Evolutionary conservation across 1,284 basidiomycete genomes (phyloP), one percentile per base, ranked within the genome.

Genomic region (Cryptococcus deneoformans): DNA sequence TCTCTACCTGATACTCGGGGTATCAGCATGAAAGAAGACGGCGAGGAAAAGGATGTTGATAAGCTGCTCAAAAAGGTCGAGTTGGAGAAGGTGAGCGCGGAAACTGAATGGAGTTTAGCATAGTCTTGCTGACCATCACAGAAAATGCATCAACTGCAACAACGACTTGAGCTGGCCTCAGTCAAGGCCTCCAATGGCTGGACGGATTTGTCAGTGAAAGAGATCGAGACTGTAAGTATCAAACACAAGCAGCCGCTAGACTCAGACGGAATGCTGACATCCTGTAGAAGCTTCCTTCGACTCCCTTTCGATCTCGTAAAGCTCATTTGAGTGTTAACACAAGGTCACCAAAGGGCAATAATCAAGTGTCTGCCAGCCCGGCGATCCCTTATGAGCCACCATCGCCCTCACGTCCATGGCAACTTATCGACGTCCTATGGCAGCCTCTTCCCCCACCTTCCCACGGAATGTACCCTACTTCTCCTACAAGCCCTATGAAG

Each of bases 171-270:
- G 58, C 61, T 77, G n/a, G 75, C 75, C 6, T 70, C 66, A 24
- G 64, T 77, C 50, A 77, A 77, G 56, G 67, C 72, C 38, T 66
- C 68, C 38, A 66, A 76, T 44, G 75, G 75, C 29, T 75, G 72
- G 75, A 66, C 61, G 8, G 72, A 72, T 50, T 73, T 75, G 68
- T 67, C 66, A 38, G 68, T 77, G 46, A 67, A 64, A 36, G 72
- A 77, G 61, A 75, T 77, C 49, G 75, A 77, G 58, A 64, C 56
- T 29, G 72, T 73, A 48, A 52, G 70, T 65, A 3, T 20, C 35
- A 24, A 45, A 29, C 29, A 29, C 29, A 29, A 29, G 3, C 39
- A 6, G 4, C 34, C 11, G 24, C 37, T 16, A 16, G 38, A 37
- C 39, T 8, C 44, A 45, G 8, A 34, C 29, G n/a, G 42, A 20